A percentile compares a stretch with the other conserved stretches of the same genome.
phyloP scores from a whole-genome alignment of 257 asterid species.

The Solanum tarijense region DNA sequence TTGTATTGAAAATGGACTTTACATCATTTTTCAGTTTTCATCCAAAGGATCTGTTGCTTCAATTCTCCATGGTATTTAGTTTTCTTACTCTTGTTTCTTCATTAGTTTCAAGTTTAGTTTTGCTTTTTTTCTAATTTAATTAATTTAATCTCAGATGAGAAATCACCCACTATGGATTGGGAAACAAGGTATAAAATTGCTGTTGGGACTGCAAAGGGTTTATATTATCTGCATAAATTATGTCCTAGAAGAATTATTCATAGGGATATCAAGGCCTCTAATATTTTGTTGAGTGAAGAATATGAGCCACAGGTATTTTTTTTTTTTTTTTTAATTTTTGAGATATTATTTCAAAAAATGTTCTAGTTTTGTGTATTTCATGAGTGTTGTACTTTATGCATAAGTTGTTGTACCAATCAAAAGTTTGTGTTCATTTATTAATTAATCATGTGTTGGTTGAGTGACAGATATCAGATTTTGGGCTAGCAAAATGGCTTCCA shows the following conservation, averaged over 20 bases:
- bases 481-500: slow-evolving; percentile 98
- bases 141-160: slow-evolving; percentile 36
- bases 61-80: slow-evolving; percentile 59
- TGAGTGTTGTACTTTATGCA: not conserved
- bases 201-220: slow-evolving; percentile 75
- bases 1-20: slow-evolving; percentile 80
- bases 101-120: not conserved
- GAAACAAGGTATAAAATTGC: slow-evolving; percentile 79
- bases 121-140: not conserved
- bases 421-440: not conserved
- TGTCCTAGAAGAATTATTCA: slow-evolving; percentile 95
- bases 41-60: slow-evolving; percentile 88
- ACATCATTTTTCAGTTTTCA: slow-evolving; percentile 84
- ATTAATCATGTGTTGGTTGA: not conserved
- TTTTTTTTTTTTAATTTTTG: not conserved
- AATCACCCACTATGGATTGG: slow-evolving; percentile 61
- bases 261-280: slow-evolving; percentile 82
- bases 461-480: slow-evolving; percentile 84
- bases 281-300: slow-evolving; percentile 50
- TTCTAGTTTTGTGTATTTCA: not conserved
- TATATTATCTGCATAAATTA: slow-evolving; percentile 74
- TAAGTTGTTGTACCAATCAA: not conserved
- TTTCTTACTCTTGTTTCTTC: not conserved
- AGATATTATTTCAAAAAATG: not conserved
- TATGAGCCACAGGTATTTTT: slow-evolving; percentile 77